Evolutionary conservation across 352 stramenopile genomes (phyloP), one percentile per base, ranked within the genome.

Genomic region (Globisporangium parvum): DNA sequence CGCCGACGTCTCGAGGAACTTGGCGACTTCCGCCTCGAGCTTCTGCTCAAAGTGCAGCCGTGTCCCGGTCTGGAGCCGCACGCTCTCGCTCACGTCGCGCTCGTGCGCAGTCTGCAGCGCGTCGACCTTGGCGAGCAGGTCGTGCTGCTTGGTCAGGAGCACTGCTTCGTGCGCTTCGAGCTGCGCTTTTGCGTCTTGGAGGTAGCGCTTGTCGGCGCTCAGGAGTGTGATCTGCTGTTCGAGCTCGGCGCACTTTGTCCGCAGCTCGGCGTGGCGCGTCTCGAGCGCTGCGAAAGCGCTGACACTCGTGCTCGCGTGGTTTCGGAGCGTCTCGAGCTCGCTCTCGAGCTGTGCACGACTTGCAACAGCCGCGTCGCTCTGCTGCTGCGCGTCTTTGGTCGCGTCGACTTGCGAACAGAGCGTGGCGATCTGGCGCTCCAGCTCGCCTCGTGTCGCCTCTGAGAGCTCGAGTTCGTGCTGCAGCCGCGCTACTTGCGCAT

Each of bases 1-100:
- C 57, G 81, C 80, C 3, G 78, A 87, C 31, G 86, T 53, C 21
- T 87, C 71, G 69, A 89, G 85, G 46, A 88, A 86, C 51, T 82
- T 87, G 51, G 57, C 47, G 55, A 90, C 69, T 55, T 90, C 78
- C 14, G 70, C 64, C 23, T 88, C 70, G 12, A 90, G 45, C 35
- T 85, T 82, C 53, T 77, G 79, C 53, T 91, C 81, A 55, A 90
- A 90, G 17, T 80, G 55, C 42, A 83, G 11, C 4, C 76, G 65
- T 6, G 73, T 78, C 50, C 90, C 82, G 37, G 85, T 80, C 39
- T 87, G 73, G 11, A 80, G 49, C 40, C 79, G 65, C 15, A 63
- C 42, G 39, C 64, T 70, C 28, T 84, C 66, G 4, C 59, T 65
- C 23, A 78, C 41, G 18, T 75, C 64, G 0, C 54, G 42, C 0